Conservation (phyloP, 2,329 filamentous ascomycete species). For the Tolypocladium cylindrosporum region DNA sequence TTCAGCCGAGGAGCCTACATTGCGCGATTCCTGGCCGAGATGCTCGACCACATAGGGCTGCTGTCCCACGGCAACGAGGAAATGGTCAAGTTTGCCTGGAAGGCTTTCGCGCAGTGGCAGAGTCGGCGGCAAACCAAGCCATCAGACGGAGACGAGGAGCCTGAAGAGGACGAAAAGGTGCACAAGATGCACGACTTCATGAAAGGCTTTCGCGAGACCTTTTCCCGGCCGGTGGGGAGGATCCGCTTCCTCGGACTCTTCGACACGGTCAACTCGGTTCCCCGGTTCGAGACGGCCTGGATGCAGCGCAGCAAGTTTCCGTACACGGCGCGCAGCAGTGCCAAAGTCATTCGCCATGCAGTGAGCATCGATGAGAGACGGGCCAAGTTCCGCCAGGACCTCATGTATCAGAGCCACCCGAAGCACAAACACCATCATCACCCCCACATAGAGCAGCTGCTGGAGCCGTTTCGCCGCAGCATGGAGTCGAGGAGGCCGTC, state of each 20-base stretch:
- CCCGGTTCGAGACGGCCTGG: slow-evolving; percentile 64
- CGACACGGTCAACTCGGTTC: slow-evolving; percentile 74
- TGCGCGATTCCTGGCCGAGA: slow-evolving; percentile 68
- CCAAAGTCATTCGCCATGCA: slow-evolving; percentile 55
- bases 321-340: slow-evolving; percentile 49
- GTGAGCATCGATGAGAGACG: slow-evolving; percentile 62
- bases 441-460: slow-evolving; percentile 7
- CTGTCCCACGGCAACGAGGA: slow-evolving; percentile 77
- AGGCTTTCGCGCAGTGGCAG: slow-evolving; percentile 67
- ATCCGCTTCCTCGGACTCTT: slow-evolving; percentile 73
- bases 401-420: slow-evolving; percentile 44
- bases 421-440: slow-evolving; percentile 12
- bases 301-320: slow-evolving; percentile 74
- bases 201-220: slow-evolving; percentile 72
- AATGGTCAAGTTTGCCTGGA: slow-evolving; percentile 78
- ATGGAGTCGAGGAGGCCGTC: slow-evolving; percentile 1
- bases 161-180: slow-evolving; percentile 18
- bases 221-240: slow-evolving; percentile 62
- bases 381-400: slow-evolving; percentile 62
- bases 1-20: slow-evolving; percentile 67
- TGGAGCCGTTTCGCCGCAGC: slow-evolving; percentile 9
- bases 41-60: slow-evolving; percentile 75
- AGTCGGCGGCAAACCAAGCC: slow-evolving; percentile 39
- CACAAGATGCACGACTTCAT: slow-evolving; percentile 63
- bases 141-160: slow-evolving; percentile 31